Evolutionary conservation across 495 filamentous ascomycete species (phyloP), one percentile per base, ranked within the genome.

Genomic region (Xeromyces bisporus): DNA sequence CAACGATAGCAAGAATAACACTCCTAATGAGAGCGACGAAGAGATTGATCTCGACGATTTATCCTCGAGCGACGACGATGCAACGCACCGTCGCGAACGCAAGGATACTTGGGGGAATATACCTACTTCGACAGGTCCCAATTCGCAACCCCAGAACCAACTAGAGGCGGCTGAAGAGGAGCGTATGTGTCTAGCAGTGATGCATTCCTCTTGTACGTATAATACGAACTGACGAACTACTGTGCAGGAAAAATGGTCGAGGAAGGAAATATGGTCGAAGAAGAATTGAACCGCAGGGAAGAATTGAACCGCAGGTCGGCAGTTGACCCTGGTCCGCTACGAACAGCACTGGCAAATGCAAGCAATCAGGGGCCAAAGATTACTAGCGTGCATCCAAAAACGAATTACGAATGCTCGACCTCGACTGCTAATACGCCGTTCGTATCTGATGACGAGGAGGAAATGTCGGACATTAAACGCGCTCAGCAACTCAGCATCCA

Each of bases 361-460:
- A 15, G 8, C 11, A 15, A 28, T 7, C n/a, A 14, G 10, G 14
- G 2, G 7, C 41, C 41, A 16, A 73, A 66, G 37, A 81, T 71
- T 35, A 55, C 70, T 11, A 68, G 71, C 2, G 73, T 94, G 7
- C 87, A 87, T 51, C 89, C 84, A 1, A 66, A 66, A 15, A 87
- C 78, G 7, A 84, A 71, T 41, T 92, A 77, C 45, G 87, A 93
- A 38, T 53, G 58, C 17, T 62, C 69, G 3, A 56, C 66, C 11
- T 84, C 81, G 0, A 75, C 70, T 2, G 55, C 66, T 3, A 74
- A 74, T 15, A 93, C 83, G 1, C 83, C 87, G 1, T 66, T 83
- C 23, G 77, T 77, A 33, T 89, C 85, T 6, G 89, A 94, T 31
- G 73, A 80, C 11, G 86, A 97, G 50, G 76, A 69, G 2, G 85